A percentile compares a stretch with the other conserved stretches of the same genome.
These are phyloP conservation scores for Avena sativa DNA, from an alignment of 176 grass and related monocot species.

Conservation along the genomic window DNA sequence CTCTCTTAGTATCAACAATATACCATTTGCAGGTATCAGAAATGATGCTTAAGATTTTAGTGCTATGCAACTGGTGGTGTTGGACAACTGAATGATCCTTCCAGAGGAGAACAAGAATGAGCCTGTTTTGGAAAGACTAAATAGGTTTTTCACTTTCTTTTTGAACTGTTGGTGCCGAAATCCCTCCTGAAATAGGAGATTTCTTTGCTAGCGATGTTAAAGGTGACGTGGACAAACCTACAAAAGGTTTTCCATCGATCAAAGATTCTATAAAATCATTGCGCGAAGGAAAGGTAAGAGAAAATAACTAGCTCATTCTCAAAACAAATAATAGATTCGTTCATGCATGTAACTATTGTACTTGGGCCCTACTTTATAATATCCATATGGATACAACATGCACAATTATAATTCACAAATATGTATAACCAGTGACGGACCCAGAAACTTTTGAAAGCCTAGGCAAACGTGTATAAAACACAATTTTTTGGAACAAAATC, in stretches of 20 bases:
- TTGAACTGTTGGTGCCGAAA: no score
- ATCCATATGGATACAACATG: background rate
- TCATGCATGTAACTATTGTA: background rate
- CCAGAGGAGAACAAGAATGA: constrained; percentile 48
- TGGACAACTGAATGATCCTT: no score
- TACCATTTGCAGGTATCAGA: no score
- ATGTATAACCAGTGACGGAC: no score
- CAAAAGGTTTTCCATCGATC: constrained; percentile 56
- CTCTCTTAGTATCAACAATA: no score
- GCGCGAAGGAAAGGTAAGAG: no score
- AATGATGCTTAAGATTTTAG: no score
- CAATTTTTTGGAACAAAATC: no score
- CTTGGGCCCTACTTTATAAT: constrained; percentile 7
- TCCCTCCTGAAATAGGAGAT: constrained; percentile 50
- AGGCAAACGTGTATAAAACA: no score
- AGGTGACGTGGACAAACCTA: constrained; percentile 49
- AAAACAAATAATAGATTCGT: background rate
- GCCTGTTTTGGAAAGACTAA: constrained; percentile 49
- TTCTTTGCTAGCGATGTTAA: constrained; percentile 84
- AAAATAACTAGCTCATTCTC: no score
- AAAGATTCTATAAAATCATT: constrained; percentile 45
- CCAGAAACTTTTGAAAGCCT: no score
- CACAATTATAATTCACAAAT: background rate
- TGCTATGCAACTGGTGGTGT: no score
- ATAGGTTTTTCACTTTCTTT: constrained; percentile 18